Evolutionary conservation across 139 green algal species (phyloP).

Genomic region (Tetraselmis striata): DNA sequence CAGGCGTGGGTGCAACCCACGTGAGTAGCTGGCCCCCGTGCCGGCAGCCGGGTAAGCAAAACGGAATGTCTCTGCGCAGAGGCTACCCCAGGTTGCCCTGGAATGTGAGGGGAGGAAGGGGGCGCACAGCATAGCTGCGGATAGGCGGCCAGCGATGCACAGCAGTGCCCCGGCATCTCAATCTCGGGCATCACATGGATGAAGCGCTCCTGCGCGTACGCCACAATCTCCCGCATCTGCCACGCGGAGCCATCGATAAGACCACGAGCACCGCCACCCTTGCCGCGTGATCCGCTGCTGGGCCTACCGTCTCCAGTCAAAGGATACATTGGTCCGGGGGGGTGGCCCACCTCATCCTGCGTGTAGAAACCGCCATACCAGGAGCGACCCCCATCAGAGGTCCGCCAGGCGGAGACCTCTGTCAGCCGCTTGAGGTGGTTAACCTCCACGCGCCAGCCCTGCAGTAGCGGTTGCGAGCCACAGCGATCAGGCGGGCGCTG

Average conservation of each 20-base stretch:
- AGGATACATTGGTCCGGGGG: too few species aligned
- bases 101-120: neutral
- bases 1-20: neutral
- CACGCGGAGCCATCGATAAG: too few species aligned
- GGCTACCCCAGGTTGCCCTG: too few species aligned
- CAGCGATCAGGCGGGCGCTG: too few species aligned
- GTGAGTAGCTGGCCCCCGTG: too few species aligned
- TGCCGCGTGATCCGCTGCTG: too few species aligned
- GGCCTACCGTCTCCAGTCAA: too few species aligned
- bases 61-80: too few species aligned
- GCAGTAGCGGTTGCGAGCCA: neutral
- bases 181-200: constrained; percentile 58
- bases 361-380: constrained; percentile 52
- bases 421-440: constrained; percentile 40
- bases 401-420: constrained; percentile 42
- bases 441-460: constrained; percentile 60
- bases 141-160: constrained; percentile 53
- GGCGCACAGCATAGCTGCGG: constrained; percentile 41
- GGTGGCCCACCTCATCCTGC: constrained; percentile 35
- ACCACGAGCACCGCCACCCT: too few species aligned
- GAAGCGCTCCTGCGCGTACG: constrained; percentile 42
- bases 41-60: too few species aligned
- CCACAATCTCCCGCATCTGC: constrained; percentile 41
- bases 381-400: neutral
- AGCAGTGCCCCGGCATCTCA: constrained; percentile 59